Evolutionary conservation across 352 stramenopile species (phyloP), one percentile per base, ranked within the genome.

Genomic region (Globisporangium solare): DNA sequence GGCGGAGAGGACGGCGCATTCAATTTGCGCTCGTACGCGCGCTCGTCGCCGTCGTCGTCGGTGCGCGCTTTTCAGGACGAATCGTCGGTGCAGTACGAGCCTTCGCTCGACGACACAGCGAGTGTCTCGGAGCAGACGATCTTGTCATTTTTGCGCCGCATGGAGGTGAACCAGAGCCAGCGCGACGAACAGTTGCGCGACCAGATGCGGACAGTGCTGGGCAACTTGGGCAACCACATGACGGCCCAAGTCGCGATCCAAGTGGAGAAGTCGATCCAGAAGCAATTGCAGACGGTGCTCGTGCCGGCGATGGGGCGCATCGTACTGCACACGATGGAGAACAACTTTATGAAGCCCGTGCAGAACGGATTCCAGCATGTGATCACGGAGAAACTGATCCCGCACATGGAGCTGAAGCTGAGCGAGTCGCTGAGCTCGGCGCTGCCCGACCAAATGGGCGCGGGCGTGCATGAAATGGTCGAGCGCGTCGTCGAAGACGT

Each of bases 261-360:
- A 55, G 76, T 92, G 12, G 84, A 94, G 55, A 92, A 91, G 60
- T 83, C 81, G 35, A 82, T 94, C 47, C 78, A 89, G 57, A 90
- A 90, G 64, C 84, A 94, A 56, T 64, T 94, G 49, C 84, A 94
- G 63, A 85, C 67, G 1, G 75, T 94, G 41, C 61, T 94, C 15
- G 82, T 94, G 32, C 84, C 84, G 10, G 84, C 84, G 6, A 94
- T 94, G 78, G 84, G 81, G 3, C 84, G 84, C 41, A 94, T 94
- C 31, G 84, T 94, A 11, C 54, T 94, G 45, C 84, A 94, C 54
- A 94, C 84, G 10, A 94, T 94, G 84, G 84, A 94, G 58, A 89
- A 91, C 67, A 94, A 91, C 55, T 91, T 92, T 41, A 88, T 92
- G 78, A 91, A 94, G 61, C 84, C 84, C 5, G 78, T 92, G 41